phyloP scores from a whole-genome alignment of 2,329 filamentous ascomycete genomes.

The Arthrobotrys sphaeroides region DNA sequence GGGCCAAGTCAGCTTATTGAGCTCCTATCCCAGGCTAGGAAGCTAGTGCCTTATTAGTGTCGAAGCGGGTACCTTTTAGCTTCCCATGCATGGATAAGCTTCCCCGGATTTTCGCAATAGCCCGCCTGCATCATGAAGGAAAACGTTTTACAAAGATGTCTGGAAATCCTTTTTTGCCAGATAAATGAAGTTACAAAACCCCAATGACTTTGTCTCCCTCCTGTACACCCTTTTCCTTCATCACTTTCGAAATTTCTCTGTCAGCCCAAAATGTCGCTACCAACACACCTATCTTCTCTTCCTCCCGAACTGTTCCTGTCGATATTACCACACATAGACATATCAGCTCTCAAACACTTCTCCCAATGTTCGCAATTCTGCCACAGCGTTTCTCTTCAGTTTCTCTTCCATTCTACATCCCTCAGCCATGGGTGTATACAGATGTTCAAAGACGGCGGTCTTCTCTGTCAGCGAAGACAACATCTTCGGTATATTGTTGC shows the following conservation, averaged over 20 bases:
- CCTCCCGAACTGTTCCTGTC: not conserved
- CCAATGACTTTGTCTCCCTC: not conserved
- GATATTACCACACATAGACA: constrained; percentile 6
- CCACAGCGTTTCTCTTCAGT: not conserved
- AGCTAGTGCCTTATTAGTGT: constrained; percentile 4
- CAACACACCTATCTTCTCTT: not conserved
- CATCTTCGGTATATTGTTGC: constrained; percentile 11
- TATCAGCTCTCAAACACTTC: not conserved
- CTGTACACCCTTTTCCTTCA: too few relatives aligned
- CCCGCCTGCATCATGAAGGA: not conserved
- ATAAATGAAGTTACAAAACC: not conserved
- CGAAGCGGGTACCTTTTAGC: not conserved
- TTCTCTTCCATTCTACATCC: not conserved
- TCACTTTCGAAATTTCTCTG: not conserved
- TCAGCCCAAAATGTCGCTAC: not conserved
- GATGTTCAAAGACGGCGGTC: constrained; percentile 2
- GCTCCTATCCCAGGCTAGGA: constrained; percentile 18
- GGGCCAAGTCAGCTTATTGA: constrained; percentile 2
- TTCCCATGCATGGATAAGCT: not conserved
- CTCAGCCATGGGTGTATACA: not conserved
- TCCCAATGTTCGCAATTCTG: constrained; percentile 1
- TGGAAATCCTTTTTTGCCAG: not conserved
- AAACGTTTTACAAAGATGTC: constrained; percentile 2
- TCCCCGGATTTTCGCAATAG: constrained; percentile 19
- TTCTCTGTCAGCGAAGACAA: constrained; percentile 4